Percentiles rank a stretch among this genome's conserved stretches.
Conservation (phyloP, 169 alveolate species). For the Cryptosporidium sp. region DNA sequence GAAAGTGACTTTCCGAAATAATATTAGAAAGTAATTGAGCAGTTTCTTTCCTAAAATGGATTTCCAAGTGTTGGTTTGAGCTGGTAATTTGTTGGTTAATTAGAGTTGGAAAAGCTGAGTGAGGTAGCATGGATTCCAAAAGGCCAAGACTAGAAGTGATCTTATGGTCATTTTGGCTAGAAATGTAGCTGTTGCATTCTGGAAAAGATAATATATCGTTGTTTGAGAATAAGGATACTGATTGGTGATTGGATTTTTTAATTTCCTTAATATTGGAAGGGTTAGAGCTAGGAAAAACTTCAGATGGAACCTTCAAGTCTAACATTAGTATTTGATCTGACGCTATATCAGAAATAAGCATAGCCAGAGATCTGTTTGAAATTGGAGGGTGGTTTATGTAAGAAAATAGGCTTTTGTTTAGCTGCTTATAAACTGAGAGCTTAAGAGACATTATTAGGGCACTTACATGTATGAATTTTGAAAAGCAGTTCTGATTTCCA, state of each 20-base stretch:
- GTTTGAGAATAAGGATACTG: background rate
- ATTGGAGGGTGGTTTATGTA: constrained; percentile 48
- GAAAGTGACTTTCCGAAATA: constrained; percentile 1
- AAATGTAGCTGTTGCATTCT: background rate
- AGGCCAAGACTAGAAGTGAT: background rate
- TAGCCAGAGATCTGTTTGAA: background rate
- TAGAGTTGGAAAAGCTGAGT: background rate
- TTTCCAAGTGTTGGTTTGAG: constrained; percentile 3
- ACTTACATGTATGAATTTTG: constrained; percentile 28
- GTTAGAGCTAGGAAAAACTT: background rate
- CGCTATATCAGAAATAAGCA: constrained; percentile 20
- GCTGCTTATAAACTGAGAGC: constrained; percentile 30
- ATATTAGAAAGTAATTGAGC: constrained; percentile 38
- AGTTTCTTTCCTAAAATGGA: constrained; percentile 24
- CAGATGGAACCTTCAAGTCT: constrained; percentile 18
- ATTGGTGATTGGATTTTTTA: background rate
- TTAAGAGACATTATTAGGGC: constrained; percentile 30
- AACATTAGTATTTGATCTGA: constrained; percentile 33
- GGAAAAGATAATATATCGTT: constrained; percentile 1
- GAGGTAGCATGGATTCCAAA: constrained; percentile 27
- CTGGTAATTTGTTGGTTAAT: background rate
- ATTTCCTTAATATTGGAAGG: background rate
- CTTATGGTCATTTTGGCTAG: background rate
- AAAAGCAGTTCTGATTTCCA: constrained; percentile 50
- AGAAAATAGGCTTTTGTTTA: constrained; percentile 13